Evolutionary conservation across 2,329 filamentous ascomycete species (phyloP), one percentile per base, ranked within the genome.

Genomic region (Neofusicoccum laricinum): DNA sequence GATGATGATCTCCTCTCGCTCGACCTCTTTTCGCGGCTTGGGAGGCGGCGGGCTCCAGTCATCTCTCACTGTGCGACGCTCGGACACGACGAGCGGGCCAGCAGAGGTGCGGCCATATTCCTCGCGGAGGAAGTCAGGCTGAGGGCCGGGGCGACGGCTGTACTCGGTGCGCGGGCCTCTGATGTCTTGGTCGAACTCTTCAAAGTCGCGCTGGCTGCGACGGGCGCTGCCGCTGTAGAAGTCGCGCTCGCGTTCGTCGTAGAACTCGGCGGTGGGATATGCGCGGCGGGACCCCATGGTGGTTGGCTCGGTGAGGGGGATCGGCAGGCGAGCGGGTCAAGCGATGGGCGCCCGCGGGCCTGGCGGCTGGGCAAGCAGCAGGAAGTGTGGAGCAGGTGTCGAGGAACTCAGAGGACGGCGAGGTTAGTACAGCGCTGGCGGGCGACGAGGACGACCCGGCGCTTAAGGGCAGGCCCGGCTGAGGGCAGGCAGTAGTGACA

Each of bases 181-280:
- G 63, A 83, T 75, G 68, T 85, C 82, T 48, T 82, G 66, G 64
- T 85, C 82, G 49, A 82, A 73, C 57, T 84, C 82, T 34, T 82
- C 80, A 67, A 82, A 82, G 69, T 80, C 79, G 70, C 76, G 78
- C 14, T 73, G 70, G 68, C 70, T 74, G 69, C 75, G 76, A 66
- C 71, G 71, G 66, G 74, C 51, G 65, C 74, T 78, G 69, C 77
- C 76, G 69, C 77, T 76, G 66, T 81, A 81, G 67, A 82, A 80
- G 67, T 83, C 82, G 66, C 81, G 76, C 69, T 82, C 78, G 62
- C 79, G 78, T 69, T 82, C 80, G 59, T 81, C 80, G 69, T 81
- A 82, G 68, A 79, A 73, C 70, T 82, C 79, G 64, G 80, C 76
- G 38, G 78, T 77, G 38, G 77, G 78, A 68, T 81, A 81, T 71